Evolutionary conservation across 257 asterid genomes (phyloP), one percentile per base, ranked within the genome.

Genomic region (Primulina eburnea): DNA sequence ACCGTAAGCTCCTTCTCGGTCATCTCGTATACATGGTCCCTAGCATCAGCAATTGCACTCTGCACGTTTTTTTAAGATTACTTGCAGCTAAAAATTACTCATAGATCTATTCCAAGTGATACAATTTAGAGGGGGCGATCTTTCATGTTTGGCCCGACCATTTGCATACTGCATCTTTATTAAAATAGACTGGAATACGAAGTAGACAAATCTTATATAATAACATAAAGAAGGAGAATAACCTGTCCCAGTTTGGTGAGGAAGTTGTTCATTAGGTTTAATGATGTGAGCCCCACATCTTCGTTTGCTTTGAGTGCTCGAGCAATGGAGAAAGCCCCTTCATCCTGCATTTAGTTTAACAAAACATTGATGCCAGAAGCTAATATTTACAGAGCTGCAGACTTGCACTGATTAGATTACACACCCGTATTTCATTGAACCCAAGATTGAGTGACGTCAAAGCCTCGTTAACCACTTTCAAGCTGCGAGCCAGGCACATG

Each of bases 11-110:
- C 98, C 80, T 84, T 87, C 67, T 88, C 98, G 37, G 68, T 93
- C 98, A 93, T 90, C 94, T 93, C 98, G 67, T 26, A 82, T 62
- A 90, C 98, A 47, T 93, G 98, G 74, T 93, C 98, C 50, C 87
- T 88, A 59, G 98, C 97, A 40, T 93, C 97, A 20, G 96, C 74
- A 69, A 93, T 80, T 7, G 97, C 97, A 77, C 96, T 87, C 96
- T 92, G 98, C 95, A 83, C 12, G 21, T 62, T 74, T 71, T 63
- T 67, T 57, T 7, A 32, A 65, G 72, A 74, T 64, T 75, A 17
- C 64, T 53, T 73, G 33, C 71, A 70, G 72, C n/a, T 5, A 7
- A 60, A 30, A 55, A n/a, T 2, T 9, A 67, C 47, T 38, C 47
- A 9, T 38, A 30, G 4, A 38, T 38, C 1, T 38, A 9, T 35